Base-by-base conservation (phyloP, 1,284 basidiomycete genomes). In the Rhodotorula sp. region DNA sequence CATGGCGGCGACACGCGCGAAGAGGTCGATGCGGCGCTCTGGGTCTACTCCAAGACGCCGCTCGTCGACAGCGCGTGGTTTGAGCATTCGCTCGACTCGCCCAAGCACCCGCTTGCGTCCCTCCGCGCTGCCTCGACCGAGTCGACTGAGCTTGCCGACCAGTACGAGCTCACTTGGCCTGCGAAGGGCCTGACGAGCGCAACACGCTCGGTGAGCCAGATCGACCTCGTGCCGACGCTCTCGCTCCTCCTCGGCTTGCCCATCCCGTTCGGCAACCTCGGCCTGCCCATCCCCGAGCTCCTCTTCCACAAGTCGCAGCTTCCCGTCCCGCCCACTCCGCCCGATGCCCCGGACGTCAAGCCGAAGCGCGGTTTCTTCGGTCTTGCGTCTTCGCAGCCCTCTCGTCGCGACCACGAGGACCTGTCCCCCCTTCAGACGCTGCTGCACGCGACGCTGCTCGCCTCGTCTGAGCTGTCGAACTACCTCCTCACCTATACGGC, bases 221-320 rank as follows among this genome's bases (percentile, higher is more conserved):
- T 99, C 77, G 96, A 98, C 82, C 85, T 99, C 48, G 88, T 98
- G 0, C 93, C 96, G 0, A 91, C 93, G 0, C 81, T 99, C 45
- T 89, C 93, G 4, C 86, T 98, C n/a, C 87, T 97, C 13, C 88
- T 99, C 17, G 95, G 96, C 27, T 82, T 97, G 4, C 93, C 94
- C 0, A 91, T 99, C 61, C 97, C 97, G 0, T 98, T 91, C 84
- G 97, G 96, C 82, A 97, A 93, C 77, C 88, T 99, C 21, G 97
- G 97, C 0, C 87, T 86, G 3, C 83, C 97, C 68, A 92, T 99
- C 41, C 96, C 96, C 0, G 95, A 99, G 79, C 82, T 94, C 23
- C 98, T 99, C 81, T 77, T 54, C 42, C 74, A 56, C 46, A 7
- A 27, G 1, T 71, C 68, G 13, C 45, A 64, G 4, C 70, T 72